Evolutionary conservation across 768 basidiomycete genomes (phyloP), one percentile per base, ranked within the genome.

Genomic region (Mycena metata): DNA sequence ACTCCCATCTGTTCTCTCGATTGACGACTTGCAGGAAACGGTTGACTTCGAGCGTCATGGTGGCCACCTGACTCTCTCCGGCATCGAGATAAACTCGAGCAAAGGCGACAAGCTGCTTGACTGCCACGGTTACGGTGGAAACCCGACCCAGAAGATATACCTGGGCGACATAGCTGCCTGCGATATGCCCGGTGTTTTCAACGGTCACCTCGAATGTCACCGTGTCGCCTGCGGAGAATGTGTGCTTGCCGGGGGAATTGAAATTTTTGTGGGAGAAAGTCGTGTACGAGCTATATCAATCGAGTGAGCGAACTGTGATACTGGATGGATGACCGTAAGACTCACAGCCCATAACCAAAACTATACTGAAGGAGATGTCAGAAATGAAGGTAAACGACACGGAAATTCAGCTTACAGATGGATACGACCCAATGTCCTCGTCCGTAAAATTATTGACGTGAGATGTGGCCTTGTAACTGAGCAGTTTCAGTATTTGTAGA

Each of bases 331-430:
- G 41, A 39, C 30, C 6, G 30, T 30, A 24, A 35, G 5, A 49
- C 67, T 19, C 30, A 72, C 69, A 75, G 71, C 10, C 75, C 75
- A 45, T 76, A 75, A 2, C 75, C 75, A 46, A 76, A 76, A 35
- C 69, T 72, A 51, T 76, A 75, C 73, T 74, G 42, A 35, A 43
- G 45, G 17, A n/a, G 7, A 16, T 2, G 30, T 55, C 10, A 60
- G n/a, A 45, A 30, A 47, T 16, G 7, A 30, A 30, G 30, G 30
- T 6, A 30, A 30, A 30, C 30, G 30, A 30, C 6, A 30, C 30
- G 3, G 30, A 30, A 47, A 17, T 35, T 17, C 33, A 21, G 49
- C 73, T 49, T 21, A 76, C 75, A 7, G 59, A 61, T 11, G 75
- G 74, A 61, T 67, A 76, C 24, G 75, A 73, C 33, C 64, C 70